phyloP scores from a whole-genome alignment of 2,329 filamentous ascomycete genomes.

The Dendryphion nanum region DNA sequence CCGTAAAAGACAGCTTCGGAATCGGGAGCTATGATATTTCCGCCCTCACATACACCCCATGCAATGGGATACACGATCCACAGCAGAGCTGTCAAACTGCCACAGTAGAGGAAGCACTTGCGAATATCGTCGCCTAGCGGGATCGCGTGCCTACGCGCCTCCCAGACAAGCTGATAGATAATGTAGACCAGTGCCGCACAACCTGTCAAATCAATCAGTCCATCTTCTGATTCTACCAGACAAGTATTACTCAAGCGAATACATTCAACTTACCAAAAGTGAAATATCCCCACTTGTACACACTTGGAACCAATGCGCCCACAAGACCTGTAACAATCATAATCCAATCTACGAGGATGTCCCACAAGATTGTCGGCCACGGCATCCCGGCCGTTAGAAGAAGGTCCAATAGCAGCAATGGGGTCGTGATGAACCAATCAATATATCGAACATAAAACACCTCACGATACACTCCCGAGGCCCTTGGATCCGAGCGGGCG shows the following conservation, averaged over 20 bases:
- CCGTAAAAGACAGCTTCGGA: constrained; percentile 69
- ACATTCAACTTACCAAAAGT: constrained; percentile 49
- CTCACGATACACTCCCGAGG: constrained; percentile 55
- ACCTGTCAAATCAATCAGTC: constrained; percentile 15
- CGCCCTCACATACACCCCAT: constrained; percentile 62
- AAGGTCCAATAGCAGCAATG: constrained; percentile 61
- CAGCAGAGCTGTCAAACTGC: constrained; percentile 58
- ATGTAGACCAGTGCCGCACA: constrained; percentile 57
- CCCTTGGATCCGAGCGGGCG: constrained; percentile 43
- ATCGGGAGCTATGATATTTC: constrained; percentile 64
- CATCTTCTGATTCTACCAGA: no score
- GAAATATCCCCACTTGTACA: constrained; percentile 70
- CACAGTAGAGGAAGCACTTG: constrained; percentile 55
- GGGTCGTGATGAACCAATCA: constrained; percentile 64
- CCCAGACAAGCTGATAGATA: constrained; percentile 57
- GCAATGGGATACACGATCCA: constrained; percentile 61
- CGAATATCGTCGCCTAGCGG: constrained; percentile 55
- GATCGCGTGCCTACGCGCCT: constrained; percentile 57
- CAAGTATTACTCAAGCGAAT: background rate
- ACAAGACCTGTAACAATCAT: constrained; percentile 68
- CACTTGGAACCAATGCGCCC: constrained; percentile 60
- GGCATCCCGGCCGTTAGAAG: constrained; percentile 64
- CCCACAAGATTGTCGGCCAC: constrained; percentile 62
- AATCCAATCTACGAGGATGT: constrained; percentile 61
- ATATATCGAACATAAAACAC: constrained; percentile 68